Evolutionary conservation across 116 monocot genomes (phyloP).

Genomic region (Papilionanthe hybrid): DNA sequence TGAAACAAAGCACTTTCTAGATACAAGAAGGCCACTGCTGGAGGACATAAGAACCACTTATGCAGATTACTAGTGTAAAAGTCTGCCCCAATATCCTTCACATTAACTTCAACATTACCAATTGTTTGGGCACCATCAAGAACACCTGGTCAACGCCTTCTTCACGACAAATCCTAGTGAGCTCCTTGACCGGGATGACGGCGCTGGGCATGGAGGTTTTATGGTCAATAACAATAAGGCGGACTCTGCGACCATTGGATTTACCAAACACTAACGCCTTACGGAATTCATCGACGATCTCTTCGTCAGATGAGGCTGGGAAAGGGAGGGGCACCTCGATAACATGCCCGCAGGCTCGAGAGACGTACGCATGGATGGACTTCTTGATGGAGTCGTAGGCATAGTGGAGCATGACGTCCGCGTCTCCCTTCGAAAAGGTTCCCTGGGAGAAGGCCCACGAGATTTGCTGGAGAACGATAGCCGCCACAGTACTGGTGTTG

Average conservation of each 20-base stretch:
- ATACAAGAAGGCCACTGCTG: conserved; percentile 70
- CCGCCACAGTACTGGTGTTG: conserved; percentile 66
- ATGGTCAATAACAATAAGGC: conserved; percentile 82
- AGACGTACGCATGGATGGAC: conserved; percentile 63
- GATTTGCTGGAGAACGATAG: conserved; percentile 67
- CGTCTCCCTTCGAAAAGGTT: conserved; percentile 44
- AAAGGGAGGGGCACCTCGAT: conserved; percentile 77
- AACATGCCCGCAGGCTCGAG: conserved; percentile 56
- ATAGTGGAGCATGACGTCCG: conserved; percentile 69
- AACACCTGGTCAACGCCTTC: conserved; percentile 85
- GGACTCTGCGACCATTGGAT: conserved; percentile 41
- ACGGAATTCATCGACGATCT: conserved; percentile 58
- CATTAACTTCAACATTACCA: conserved; percentile 63
- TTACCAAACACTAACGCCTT: conserved; percentile 49
- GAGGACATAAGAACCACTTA: conserved; percentile 94
- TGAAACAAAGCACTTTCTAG: conserved; percentile 20
- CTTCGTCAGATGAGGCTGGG: conserved; percentile 53
- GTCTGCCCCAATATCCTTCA: conserved; percentile 75
- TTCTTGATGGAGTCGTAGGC: conserved; percentile 76
- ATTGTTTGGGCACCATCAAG: conserved; percentile 74
- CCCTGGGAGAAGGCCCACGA: conserved; percentile 57
- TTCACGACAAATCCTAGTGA: conserved; percentile 73
- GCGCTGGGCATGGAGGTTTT: conserved; percentile 90
- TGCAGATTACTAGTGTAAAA: conserved; percentile 83
- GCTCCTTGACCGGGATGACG: conserved; percentile 69